These are phyloP conservation scores for Rhodotorula sp. DNA, from an alignment of 1,284 basidiomycete species.

Conservation along the genomic window DNA sequence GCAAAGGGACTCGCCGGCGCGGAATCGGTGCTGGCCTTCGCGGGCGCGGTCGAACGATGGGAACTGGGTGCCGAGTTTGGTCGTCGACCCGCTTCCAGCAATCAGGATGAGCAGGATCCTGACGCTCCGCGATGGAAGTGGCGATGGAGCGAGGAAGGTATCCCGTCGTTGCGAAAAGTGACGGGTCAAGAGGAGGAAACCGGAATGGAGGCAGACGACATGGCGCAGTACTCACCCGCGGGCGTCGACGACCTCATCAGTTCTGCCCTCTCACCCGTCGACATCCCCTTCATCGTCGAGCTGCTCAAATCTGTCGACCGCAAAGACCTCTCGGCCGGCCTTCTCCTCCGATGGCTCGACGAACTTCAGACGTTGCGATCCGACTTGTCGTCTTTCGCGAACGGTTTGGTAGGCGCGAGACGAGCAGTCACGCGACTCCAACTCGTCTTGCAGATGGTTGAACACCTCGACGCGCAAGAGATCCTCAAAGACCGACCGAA, in stretches of 20 bases:
- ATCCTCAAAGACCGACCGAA: slow-evolving; percentile 65
- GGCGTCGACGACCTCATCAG: slow-evolving; percentile 47
- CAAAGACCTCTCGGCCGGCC: slow-evolving; percentile 63
- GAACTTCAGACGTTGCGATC: slow-evolving; percentile 57
- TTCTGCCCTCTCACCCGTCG: slow-evolving; percentile 61
- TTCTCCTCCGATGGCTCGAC: slow-evolving; percentile 72
- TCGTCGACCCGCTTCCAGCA: neutral
- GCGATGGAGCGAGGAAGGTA: slow-evolving; percentile 53
- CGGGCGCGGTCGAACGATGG: slow-evolving; percentile 60
- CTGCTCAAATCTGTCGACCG: slow-evolving; percentile 66
- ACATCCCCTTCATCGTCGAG: slow-evolving; percentile 64
- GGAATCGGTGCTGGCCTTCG: slow-evolving; percentile 63
- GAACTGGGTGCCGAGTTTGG: slow-evolving; percentile 47
- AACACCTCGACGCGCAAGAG: slow-evolving; percentile 55
- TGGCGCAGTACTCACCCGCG: slow-evolving; percentile 45
- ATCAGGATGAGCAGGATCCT: slow-evolving; percentile 25
- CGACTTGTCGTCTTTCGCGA: slow-evolving; percentile 35
- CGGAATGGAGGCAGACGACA: neutral
- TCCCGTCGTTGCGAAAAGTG: neutral
- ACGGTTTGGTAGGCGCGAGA: slow-evolving; percentile 44
- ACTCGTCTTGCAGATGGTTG: slow-evolving; percentile 73
- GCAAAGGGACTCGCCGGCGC: slow-evolving; percentile 60
- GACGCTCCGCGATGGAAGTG: slow-evolving; percentile 50
- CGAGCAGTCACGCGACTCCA: slow-evolving; percentile 64
- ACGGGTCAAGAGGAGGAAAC: neutral